Evolutionary conservation across 192 early-diverging fungal species (phyloP), one percentile per base, ranked within the genome.

Genomic region (Linnemannia zychae): DNA sequence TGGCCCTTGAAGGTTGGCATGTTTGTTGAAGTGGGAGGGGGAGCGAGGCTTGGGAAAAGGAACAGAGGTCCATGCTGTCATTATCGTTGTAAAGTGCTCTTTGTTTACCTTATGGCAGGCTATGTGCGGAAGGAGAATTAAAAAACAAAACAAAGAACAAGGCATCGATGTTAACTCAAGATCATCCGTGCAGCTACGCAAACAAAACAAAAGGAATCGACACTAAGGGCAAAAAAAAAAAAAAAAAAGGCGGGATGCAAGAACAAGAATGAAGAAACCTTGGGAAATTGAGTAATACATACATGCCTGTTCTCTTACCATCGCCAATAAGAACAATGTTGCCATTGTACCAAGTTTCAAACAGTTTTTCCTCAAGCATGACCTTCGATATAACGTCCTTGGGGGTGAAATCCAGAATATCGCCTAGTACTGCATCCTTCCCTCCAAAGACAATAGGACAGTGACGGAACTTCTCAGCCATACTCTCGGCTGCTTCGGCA

Each of bases 331-430:
- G 53, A 28, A 81, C 73, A 22, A 67, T 38, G 37, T 74, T 66
- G 28, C 52, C 67, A 69, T 70, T 37, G 34, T 67, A 34, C 78
- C 78, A 80, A 13, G 78, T 80, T 66, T 80, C 78, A 68, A 80
- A 80, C 31, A 74, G 13, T 66, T 80, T 80, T n/a, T 80, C 78
- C 57, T 80, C 78, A 2, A 80, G 71, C 36, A 57, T 74, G 49
- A 81, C 73, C 53, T 75, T 81, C 12, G 79, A 81, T 36, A 75
- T 81, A 9, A 66, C 36, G 34, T 74, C 73, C 6, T 50, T n/a
- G 5, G 79, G 79, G 0, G 79, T 81, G 20, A 37, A 38, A 31
- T 81, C 73, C 22, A 81, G 70, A 33, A 81, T 47, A 18, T 60
- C 37, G 17, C 79, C 79, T 12, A 81, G 52, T 0, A 47, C 57